phyloP scores from a whole-genome alignment of 108 stramenopile species.

The Skeletonema menzelii region DNA sequence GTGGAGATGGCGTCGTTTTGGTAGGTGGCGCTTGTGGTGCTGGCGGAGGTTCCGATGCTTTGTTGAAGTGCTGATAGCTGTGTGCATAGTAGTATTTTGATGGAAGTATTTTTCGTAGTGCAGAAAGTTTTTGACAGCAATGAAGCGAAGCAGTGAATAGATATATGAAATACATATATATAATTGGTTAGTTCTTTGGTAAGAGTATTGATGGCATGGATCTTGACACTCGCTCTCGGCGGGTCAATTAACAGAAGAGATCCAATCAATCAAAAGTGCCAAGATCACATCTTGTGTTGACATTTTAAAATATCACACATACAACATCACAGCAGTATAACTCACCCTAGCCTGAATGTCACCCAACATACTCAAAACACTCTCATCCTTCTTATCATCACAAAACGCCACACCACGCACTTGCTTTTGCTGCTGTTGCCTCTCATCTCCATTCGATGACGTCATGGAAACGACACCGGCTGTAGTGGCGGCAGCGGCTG shows the following conservation, averaged over 20 bases:
- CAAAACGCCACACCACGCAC: constrained; percentile 9
- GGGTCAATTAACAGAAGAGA: too few relatives aligned
- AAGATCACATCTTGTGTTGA: neutral
- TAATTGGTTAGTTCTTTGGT: neutral
- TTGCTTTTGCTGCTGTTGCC: neutral
- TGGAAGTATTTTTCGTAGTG: neutral
- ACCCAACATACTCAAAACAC: constrained; percentile 13
- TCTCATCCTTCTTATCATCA: constrained; percentile 10
- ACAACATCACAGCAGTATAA: neutral
- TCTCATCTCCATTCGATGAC: neutral
- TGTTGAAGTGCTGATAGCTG: constrained; percentile 10
- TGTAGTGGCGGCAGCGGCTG: neutral
- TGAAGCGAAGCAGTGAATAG: neutral
- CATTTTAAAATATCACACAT: neutral
- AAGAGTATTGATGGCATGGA: neutral
- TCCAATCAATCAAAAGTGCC: neutral
- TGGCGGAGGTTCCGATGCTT: constrained; percentile 6
- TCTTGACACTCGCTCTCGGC: too few relatives aligned
- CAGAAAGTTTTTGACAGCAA: neutral
- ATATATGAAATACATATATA: too few relatives aligned
- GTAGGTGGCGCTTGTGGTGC: neutral
- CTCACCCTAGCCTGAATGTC: constrained; percentile 22
- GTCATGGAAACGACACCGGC: neutral
- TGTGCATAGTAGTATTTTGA: neutral
- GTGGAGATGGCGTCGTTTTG: constrained; percentile 14